These are phyloP conservation scores for Erythrophleum fordii DNA, from an alignment of 306 rosid genomes.

Conservation along the genomic window DNA sequence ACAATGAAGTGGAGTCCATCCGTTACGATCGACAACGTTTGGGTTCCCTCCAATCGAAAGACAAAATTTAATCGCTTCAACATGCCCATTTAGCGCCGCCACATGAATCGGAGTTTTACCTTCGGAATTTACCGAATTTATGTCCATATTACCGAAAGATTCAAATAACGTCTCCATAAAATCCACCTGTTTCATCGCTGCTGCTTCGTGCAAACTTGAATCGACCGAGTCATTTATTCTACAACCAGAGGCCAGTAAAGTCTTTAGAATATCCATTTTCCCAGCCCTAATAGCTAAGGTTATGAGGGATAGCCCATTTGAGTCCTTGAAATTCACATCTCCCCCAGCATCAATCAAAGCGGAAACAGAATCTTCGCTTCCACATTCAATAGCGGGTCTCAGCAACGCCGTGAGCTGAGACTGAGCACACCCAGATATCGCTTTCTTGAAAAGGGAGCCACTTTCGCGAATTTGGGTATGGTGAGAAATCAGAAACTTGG, in stretches of 20 bases:
- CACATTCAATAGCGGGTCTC: slow-evolving; percentile 50
- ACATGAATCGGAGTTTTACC: slow-evolving; percentile 68
- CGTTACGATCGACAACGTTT: slow-evolving; percentile 47
- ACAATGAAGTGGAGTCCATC: slow-evolving; percentile 74
- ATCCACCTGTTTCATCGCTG: slow-evolving; percentile 60
- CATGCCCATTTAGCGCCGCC: slow-evolving; percentile 65
- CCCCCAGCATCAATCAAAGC: slow-evolving; percentile 67
- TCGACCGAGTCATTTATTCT: slow-evolving; percentile 44
- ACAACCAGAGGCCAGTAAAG: slow-evolving; percentile 58
- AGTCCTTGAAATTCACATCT: slow-evolving; percentile 47
- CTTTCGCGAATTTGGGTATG: slow-evolving; percentile 31
- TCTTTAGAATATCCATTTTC: slow-evolving; percentile 50
- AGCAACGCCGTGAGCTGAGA: slow-evolving; percentile 58
- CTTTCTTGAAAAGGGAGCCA: slow-evolving; percentile 42
- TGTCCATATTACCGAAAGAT: slow-evolving; percentile 33
- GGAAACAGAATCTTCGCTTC: slow-evolving; percentile 47
- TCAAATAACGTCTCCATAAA: slow-evolving; percentile 52
- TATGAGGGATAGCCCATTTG: slow-evolving; percentile 49
- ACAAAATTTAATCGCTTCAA: slow-evolving; percentile 46
- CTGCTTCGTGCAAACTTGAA: slow-evolving; percentile 58
- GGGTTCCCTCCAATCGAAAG: slow-evolving; percentile 61
- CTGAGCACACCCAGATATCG: slow-evolving; percentile 58
- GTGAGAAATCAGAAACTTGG: slow-evolving; percentile 55
- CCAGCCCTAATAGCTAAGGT: slow-evolving; percentile 51
- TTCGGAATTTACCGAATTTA: slow-evolving; percentile 46